Base-by-base conservation (phyloP, 169 alveolate genomes). In the Plasmodium chabaudi region DNA sequence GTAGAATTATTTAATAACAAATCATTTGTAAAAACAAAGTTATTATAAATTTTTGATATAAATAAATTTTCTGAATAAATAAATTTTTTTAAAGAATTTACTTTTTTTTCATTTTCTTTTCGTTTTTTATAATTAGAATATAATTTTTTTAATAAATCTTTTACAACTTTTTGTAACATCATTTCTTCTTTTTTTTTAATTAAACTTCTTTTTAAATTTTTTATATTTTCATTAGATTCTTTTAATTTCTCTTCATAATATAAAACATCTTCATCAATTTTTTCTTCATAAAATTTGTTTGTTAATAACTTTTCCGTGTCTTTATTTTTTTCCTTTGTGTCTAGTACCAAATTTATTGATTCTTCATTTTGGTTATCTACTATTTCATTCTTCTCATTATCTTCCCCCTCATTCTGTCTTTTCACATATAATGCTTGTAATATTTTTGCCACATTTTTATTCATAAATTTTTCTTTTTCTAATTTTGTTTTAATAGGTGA, bases 41-140 rank as follows among this genome's bases (percentile, higher is more conserved):
- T 59, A 53, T 74, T 60, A 55, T 39, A 74, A 47, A 61, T 74
- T 25, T 74, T 61, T 7, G 88, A 74, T 61, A 74, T 74, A 25
- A 74, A 74, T 44, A 74, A 46, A 59, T 74, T 74, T 74, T 61
- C 88, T n/a, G 88, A 74, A 47, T 74, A 74, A 17, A 74, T 74
- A 60, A 74, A 74, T 25, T 61, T 74, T 61, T 74, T 74, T 61
- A 74, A 74, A 1, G 88, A 74, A 61, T 61, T 74, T 60, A 74
- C 49, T 56, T 74, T 74, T 61, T 55, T 59, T 60, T 74, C 88
- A 61, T 51, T 47, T 74, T 74, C 88, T 74, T 74, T 74, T 42
- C 88, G 39, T 61, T 74, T 74, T 25, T 61, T 74, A 44, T 61
- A 74, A 74, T 74, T 74, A 55, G 23, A 74, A 61, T 60, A 23